These are phyloP conservation scores for Lasiosphaeria miniovina DNA, from an alignment of 495 filamentous ascomycete species.

Conservation along the genomic window DNA sequence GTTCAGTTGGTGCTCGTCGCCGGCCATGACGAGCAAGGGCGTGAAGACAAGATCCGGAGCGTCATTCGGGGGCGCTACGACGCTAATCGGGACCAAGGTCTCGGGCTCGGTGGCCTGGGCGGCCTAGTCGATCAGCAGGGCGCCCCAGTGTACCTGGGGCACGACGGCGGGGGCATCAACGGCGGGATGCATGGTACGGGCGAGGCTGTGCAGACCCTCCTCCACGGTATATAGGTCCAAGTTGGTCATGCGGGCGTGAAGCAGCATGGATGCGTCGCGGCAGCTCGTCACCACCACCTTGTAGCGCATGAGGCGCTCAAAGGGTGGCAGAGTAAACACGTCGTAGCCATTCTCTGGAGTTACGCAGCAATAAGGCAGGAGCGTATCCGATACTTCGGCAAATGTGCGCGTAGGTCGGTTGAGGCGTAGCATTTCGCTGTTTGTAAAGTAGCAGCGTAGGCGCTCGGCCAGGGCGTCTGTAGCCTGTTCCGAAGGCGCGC, in stretches of 20 bases:
- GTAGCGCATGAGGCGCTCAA: constrained; percentile 48
- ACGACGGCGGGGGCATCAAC: constrained; percentile 1
- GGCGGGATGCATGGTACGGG: constrained; percentile 16
- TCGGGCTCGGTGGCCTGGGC: constrained; percentile 57
- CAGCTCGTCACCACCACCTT: constrained; percentile 51
- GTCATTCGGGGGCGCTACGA: constrained; percentile 49
- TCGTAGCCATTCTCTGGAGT: constrained; percentile 26
- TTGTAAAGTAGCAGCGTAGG: constrained; percentile 39
- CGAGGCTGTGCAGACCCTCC: constrained; percentile 6
- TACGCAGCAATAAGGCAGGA: constrained; percentile 39
- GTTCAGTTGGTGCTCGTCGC: constrained; percentile 54
- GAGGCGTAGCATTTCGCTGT: constrained; percentile 45
- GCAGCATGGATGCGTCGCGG: constrained; percentile 48
- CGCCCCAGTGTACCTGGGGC: constrained; percentile 47
- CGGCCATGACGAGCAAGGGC: constrained; percentile 54
- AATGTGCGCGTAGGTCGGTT: constrained; percentile 47
- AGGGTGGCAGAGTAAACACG: constrained; percentile 48
- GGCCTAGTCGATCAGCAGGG: constrained; percentile 56
- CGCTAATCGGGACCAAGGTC: constrained; percentile 44
- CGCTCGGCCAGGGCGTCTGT: constrained; percentile 52
- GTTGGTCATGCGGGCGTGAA: constrained; percentile 49
- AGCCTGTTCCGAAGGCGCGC: constrained; percentile 55
- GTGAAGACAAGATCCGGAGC: constrained; percentile 26
- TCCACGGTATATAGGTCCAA: constrained; percentile 27
- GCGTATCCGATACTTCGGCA: constrained; percentile 43